phyloP scores from a whole-genome alignment of 441 rosid genomes.

The Omphalea diandra region DNA sequence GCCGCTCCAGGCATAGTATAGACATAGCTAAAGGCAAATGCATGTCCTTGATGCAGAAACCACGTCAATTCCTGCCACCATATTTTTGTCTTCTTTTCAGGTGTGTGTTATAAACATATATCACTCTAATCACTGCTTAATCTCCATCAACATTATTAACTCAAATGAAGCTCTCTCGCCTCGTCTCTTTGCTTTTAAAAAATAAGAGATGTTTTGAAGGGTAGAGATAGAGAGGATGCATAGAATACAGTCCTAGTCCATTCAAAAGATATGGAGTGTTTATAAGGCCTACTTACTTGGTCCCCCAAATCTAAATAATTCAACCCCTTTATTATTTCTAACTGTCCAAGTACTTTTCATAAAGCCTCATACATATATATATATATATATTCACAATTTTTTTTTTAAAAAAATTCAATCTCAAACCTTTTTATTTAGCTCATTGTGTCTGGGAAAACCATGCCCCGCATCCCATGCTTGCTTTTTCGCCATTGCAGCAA shows the following conservation, averaged over 20 bases:
- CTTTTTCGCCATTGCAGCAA: neutral
- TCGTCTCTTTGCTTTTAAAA: too few species aligned
- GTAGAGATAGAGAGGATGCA: too few species aligned
- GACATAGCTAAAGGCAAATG: constrained; percentile 20
- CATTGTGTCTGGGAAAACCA: neutral
- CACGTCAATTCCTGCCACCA: neutral
- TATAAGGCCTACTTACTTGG: neutral
- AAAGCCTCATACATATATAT: neutral
- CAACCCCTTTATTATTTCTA: neutral
- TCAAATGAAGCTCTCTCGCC: too few species aligned
- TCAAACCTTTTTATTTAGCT: neutral
- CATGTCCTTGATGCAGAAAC: neutral
- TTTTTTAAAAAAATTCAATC: too few species aligned
- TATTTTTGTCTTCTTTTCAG: neutral
- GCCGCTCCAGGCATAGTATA: neutral
- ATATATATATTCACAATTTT: neutral
- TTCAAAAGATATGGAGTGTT: constrained; percentile 9
- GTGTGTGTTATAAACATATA: too few species aligned
- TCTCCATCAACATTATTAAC: too few species aligned
- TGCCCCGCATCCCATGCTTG: neutral
- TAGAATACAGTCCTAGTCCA: neutral
- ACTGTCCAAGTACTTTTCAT: constrained; percentile 1
- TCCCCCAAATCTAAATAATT: constrained; percentile 16
- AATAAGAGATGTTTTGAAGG: too few species aligned
- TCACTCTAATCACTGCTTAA: too few species aligned